Percentiles rank a stretch among this genome's conserved stretches.
Evolutionary conservation across 192 early-diverging fungal genomes (phyloP).

Genomic region (Podila verticillata): DNA sequence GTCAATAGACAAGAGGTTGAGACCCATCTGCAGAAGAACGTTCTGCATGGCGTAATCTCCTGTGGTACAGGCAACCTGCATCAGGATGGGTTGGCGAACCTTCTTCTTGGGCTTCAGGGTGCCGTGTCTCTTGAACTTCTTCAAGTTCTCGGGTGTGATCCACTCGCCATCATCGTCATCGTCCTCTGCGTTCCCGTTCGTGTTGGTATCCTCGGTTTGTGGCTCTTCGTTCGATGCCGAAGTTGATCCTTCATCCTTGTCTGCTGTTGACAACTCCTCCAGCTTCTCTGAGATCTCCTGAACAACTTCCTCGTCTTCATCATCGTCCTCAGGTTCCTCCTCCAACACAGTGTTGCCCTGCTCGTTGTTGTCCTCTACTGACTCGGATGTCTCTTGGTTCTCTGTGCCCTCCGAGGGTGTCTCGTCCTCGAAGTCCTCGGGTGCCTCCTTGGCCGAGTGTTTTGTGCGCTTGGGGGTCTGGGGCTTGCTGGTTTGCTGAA

Average conservation of each 20-base stretch:
- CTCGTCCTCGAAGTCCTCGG: conserved; percentile 44
- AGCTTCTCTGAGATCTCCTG: conserved; percentile 29
- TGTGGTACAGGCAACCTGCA: conserved; percentile 90
- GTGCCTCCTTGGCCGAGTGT: conserved; percentile 34
- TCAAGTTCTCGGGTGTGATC: conserved; percentile 94
- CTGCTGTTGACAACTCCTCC: conserved; percentile 32
- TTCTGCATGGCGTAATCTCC: conserved; percentile 98
- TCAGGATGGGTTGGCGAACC: conserved; percentile 33
- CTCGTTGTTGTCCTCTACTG: not conserved
- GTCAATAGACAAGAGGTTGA: conserved; percentile 85
- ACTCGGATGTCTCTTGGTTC: conserved; percentile 1
- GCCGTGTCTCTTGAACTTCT: conserved; percentile 70
- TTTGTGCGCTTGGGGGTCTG: conserved; percentile 29
- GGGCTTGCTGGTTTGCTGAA: conserved; percentile 16
- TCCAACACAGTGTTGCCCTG: conserved; percentile 42
- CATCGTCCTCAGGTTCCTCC: conserved; percentile 29
- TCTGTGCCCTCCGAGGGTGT: not conserved
- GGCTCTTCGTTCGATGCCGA: conserved; percentile 5
- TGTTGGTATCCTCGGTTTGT: not conserved
- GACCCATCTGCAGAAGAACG: conserved; percentile 91
- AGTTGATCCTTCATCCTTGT: conserved; percentile 12
- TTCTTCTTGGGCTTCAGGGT: conserved; percentile 56
- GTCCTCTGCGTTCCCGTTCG: conserved; percentile 12
- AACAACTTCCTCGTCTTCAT: conserved; percentile 23
- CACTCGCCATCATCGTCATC: conserved; percentile 81